phyloP scores from a whole-genome alignment of 2,329 filamentous ascomycete genomes.

The Sclerotinia trifoliorum region DNA sequence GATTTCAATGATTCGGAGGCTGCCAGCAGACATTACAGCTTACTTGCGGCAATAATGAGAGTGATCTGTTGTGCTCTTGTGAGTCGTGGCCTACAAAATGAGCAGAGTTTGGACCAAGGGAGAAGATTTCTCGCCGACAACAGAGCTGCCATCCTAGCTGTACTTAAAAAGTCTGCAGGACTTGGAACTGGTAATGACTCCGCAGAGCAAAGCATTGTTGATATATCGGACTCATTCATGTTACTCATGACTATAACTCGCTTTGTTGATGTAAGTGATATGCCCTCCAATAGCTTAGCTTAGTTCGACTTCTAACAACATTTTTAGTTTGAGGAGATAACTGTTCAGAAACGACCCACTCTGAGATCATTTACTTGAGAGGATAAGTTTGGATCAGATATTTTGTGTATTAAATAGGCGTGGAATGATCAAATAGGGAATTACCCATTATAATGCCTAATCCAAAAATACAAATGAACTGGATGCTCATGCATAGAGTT shows the following conservation, averaged over 20 bases:
- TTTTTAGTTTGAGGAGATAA: constrained; percentile 45
- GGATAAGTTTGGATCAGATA: constrained; percentile 8
- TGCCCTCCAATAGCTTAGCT: neutral
- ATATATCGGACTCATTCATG: constrained; percentile 82
- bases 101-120: constrained; percentile 68
- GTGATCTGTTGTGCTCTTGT: constrained; percentile 81
- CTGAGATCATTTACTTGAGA: constrained; percentile 33
- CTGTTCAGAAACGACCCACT: constrained; percentile 30
- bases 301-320: constrained; percentile 16
- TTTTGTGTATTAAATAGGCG: constrained; percentile 12
- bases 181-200: constrained; percentile 56
- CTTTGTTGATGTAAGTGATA: constrained; percentile 74
- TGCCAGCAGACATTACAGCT: constrained; percentile 56
- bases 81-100: constrained; percentile 77
- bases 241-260: constrained; percentile 78
- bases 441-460: constrained; percentile 8
- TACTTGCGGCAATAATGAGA: constrained; percentile 76
- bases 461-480: neutral
- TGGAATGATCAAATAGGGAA: constrained; percentile 10
- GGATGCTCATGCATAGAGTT: constrained; percentile 10
- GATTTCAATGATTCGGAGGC: constrained; percentile 37
- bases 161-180: constrained; percentile 85
- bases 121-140: constrained; percentile 80
- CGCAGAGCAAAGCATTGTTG: constrained; percentile 62
- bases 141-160: constrained; percentile 77